Evolutionary conservation across 2,329 filamentous ascomycete species (phyloP).

Genomic region (Hymenoscyphus linearis): DNA sequence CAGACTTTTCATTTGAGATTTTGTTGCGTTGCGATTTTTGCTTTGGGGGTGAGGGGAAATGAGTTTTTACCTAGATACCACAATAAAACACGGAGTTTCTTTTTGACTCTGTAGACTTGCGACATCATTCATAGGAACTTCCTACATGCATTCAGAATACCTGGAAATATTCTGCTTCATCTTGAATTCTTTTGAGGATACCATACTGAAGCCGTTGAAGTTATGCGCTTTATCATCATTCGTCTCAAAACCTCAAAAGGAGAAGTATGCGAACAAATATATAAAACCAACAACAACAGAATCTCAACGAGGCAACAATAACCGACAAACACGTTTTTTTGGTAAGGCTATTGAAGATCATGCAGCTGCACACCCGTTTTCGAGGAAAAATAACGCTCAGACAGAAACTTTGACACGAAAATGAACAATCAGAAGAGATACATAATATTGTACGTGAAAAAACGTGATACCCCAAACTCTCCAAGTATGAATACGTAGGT

Average conservation of each 20-base stretch:
- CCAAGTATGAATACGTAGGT: neutral
- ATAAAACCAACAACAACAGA: neutral
- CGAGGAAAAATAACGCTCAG: neutral
- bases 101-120: neutral
- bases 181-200: neutral
- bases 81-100: neutral
- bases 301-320: too few relatives aligned
- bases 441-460: neutral
- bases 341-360: neutral
- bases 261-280: too few relatives aligned
- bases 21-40: neutral
- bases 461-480: too few relatives aligned
- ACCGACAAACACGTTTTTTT: too few relatives aligned
- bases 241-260: neutral
- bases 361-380: neutral
- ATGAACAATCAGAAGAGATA: neutral
- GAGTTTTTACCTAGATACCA: neutral
- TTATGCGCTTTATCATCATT: neutral
- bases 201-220: neutral
- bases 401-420: neutral
- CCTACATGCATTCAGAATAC: neutral
- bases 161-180: neutral
- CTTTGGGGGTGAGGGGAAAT: conserved; percentile 12
- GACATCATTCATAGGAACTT: neutral
- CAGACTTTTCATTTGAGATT: neutral